These are phyloP conservation scores for Blumeria hordei DNA, from an alignment of 2,329 filamentous ascomycete species.

Conservation along the genomic window DNA sequence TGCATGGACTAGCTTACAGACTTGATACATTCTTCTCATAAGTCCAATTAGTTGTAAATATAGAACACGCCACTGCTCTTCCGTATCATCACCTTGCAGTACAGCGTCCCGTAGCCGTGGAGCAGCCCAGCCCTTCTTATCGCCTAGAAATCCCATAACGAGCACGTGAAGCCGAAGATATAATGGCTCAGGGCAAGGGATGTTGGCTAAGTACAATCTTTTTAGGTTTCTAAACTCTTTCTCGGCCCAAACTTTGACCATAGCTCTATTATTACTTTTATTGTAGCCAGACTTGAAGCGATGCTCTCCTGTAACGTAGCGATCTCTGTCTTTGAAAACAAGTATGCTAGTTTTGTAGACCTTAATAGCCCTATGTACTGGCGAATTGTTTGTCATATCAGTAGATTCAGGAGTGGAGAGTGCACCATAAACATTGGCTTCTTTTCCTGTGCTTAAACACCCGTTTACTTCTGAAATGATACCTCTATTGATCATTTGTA, in stretches of 20 bases:
- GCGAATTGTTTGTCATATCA: constrained; percentile 22
- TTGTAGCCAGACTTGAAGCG: constrained; percentile 77
- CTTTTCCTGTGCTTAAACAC: constrained; percentile 87
- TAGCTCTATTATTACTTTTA: constrained; percentile 83
- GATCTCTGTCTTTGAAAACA: constrained; percentile 91
- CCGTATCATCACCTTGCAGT: constrained; percentile 40
- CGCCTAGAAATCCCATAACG: constrained; percentile 82
- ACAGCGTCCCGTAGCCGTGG: constrained; percentile 74
- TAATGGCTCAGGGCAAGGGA: constrained; percentile 75
- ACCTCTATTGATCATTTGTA: constrained; percentile 87
- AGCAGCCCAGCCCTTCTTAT: constrained; percentile 65
- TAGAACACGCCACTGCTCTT: constrained; percentile 48
- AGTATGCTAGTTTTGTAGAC: constrained; percentile 97
- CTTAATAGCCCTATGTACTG: constrained; percentile 71
- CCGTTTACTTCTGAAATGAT: constrained; percentile 82
- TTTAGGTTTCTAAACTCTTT: constrained; percentile 93
- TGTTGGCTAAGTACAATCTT: constrained; percentile 59
- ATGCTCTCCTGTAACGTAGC: constrained; percentile 87
- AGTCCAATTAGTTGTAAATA: constrained; percentile 69
- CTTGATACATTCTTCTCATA: constrained; percentile 85
- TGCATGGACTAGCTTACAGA: constrained; percentile 76
- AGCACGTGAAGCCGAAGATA: constrained; percentile 82
- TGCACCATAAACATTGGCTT: constrained; percentile 93
- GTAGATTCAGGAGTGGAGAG: constrained; percentile 33
- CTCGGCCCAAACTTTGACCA: constrained; percentile 97